phyloP scores from a whole-genome alignment of 2,329 filamentous ascomycete species.

The Colletotrichum tanaceti region DNA sequence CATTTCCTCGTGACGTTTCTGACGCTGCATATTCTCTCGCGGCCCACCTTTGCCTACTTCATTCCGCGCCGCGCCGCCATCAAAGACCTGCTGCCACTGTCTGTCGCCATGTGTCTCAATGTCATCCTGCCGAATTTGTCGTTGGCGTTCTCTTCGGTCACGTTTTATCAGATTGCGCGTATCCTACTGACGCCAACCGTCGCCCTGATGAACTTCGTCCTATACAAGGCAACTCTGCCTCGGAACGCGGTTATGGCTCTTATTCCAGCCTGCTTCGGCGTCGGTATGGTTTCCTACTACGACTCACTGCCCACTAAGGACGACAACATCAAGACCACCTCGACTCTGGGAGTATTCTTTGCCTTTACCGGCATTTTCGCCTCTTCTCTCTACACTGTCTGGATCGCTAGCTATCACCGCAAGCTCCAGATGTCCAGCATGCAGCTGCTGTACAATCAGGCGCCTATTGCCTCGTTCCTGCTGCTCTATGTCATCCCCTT shows the following conservation, averaged over 20 bases:
- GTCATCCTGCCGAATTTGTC: constrained; percentile 77
- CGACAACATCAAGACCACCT: constrained; percentile 65
- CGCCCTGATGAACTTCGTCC: constrained; percentile 71
- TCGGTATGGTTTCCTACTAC: constrained; percentile 75
- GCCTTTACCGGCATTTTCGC: constrained; percentile 73
- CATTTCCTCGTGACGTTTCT: constrained; percentile 75
- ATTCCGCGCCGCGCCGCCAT: constrained; percentile 65
- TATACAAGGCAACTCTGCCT: constrained; percentile 69
- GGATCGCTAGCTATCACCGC: constrained; percentile 74
- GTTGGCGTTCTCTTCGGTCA: constrained; percentile 74
- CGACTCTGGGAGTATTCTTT: constrained; percentile 70
- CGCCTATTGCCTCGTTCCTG: constrained; percentile 70
- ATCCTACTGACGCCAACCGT: constrained; percentile 75
- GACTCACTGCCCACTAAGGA: constrained; percentile 67
- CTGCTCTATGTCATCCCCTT: constrained; percentile 75
- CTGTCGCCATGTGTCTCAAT: constrained; percentile 74
- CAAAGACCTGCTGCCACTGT: constrained; percentile 71
- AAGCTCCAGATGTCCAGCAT: constrained; percentile 75
- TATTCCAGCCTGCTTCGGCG: constrained; percentile 71
- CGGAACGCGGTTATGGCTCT: constrained; percentile 65
- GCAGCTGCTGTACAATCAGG: constrained; percentile 77
- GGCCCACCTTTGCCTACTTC: constrained; percentile 69
- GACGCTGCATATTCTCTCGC: constrained; percentile 71
- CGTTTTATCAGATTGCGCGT: constrained; percentile 77
- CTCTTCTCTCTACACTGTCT: constrained; percentile 75